Evolutionary conservation across 2,329 filamentous ascomycete genomes (phyloP), one percentile per base, ranked within the genome.

Genomic region (Trichophyton verrucosum): DNA sequence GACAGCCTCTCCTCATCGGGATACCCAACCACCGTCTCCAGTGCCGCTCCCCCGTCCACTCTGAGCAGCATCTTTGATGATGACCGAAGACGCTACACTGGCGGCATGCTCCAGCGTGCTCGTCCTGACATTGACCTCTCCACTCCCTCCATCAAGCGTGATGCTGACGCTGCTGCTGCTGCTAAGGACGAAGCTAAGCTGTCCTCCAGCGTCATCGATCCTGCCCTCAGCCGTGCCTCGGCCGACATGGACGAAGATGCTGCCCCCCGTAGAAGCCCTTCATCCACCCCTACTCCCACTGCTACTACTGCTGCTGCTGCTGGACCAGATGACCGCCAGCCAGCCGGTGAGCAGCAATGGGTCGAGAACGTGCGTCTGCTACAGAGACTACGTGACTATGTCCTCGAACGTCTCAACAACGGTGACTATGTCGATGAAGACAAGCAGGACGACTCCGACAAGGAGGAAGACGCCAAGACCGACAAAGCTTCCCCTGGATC

Each of bases 351-450:
- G 44, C 80, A 82, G 63, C 78, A 81, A 64, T 86, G 83, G 83
- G 80, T 86, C 8, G 81, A 84, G 69, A 84, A 85, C 71, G 82
- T 84, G 60, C 81, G 83, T n/a, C 77, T 83, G 8, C 81, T 86
- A 33, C 83, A 86, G 72, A 77, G 78, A 58, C 76, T 86, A 40
- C 77, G 83, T 49, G 77, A 78, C 20, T 81, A 81, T 70, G 78
- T 86, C 65, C 78, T 80, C 60, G 77, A 81, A 57, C 75, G 80
- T 59, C 73, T 86, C 22, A 76, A 81, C 62, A 72, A 74, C 46
- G 79, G 78, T 40, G 80, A 83, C 40, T 84, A 73, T 61, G 76
- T 73, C 7, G 61, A 67, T 8, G 61, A 66, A 67, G 70, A 69
- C 69, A 66, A 73, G 60, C 71, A 77, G 64, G 79, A 81, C 64